These are phyloP conservation scores for Furculomyces boomerangus DNA, from an alignment of 371 early-diverging fungal species.

Conservation along the genomic window DNA sequence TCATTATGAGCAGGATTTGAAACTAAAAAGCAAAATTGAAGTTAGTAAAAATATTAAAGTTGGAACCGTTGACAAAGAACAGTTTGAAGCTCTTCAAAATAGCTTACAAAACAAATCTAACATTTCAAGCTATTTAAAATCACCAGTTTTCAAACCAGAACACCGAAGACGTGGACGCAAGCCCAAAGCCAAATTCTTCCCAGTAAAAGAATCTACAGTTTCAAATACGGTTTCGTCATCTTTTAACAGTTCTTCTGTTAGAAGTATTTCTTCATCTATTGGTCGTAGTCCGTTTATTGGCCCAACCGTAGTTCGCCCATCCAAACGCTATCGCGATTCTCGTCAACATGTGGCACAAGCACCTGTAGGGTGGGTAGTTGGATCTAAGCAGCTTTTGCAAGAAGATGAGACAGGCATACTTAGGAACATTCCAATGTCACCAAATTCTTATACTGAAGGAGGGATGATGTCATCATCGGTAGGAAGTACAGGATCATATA, in stretches of 20 bases:
- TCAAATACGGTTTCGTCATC: conserved; percentile 1
- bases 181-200: conserved; percentile 20
- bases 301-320: conserved; percentile 16
- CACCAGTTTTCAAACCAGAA: conserved; percentile 4
- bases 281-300: conserved; percentile 25
- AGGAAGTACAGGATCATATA: conserved; percentile 4
- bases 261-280: conserved; percentile 14
- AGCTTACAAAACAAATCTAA: conserved; percentile 8
- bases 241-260: neutral
- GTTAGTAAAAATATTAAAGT: conserved; percentile 32
- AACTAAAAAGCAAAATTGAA: conserved; percentile 20
- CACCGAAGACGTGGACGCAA: conserved; percentile 4
- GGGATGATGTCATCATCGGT: neutral
- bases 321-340: conserved; percentile 30
- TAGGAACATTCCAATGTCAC: conserved; percentile 1
- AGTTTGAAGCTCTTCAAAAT: conserved; percentile 31
- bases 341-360: conserved; percentile 52
- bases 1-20: conserved; percentile 66
- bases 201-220: conserved; percentile 8
- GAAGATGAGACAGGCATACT: conserved; percentile 19
- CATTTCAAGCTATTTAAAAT: conserved; percentile 12
- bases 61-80: conserved; percentile 41
- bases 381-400: conserved; percentile 21
- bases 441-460: conserved; percentile 9
- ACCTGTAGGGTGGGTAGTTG: conserved; percentile 79